Percentiles rank a stretch among this genome's conserved stretches.
Conservation (phyloP, 129 eudicot species). For the Chrysanthemum seticuspe region DNA sequence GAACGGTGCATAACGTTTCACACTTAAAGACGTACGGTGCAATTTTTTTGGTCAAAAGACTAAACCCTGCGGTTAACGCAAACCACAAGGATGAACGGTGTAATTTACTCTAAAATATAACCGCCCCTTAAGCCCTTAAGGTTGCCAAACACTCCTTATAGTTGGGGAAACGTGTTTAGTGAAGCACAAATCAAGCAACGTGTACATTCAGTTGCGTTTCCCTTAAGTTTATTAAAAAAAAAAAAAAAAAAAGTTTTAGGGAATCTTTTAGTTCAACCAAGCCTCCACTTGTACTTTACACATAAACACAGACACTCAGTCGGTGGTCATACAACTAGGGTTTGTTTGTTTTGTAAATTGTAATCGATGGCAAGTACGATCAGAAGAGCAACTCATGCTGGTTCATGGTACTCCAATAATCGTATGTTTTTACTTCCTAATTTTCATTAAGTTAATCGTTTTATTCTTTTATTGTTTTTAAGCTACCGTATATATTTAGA, state of each 20-base stretch:
- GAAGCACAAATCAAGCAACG: not conserved
- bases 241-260: too few species aligned
- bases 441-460: not conserved
- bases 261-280: not conserved
- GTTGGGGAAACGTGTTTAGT: not conserved
- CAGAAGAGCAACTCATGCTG: constrained; percentile 89
- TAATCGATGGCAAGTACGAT: constrained; percentile 50
- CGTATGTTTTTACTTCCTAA: constrained; percentile 47
- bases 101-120: too few species aligned
- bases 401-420: constrained; percentile 91
- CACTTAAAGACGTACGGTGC: too few species aligned
- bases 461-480: not conserved
- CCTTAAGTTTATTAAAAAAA: too few species aligned
- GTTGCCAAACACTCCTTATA: too few species aligned
- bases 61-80: too few species aligned
- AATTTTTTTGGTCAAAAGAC: too few species aligned
- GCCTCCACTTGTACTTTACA: not conserved
- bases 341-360: not conserved
- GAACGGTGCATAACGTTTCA: too few species aligned
- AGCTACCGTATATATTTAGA: not conserved
- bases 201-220: not conserved
- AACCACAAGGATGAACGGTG: too few species aligned
- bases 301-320: not conserved
- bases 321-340: constrained; percentile 23
- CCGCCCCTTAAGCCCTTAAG: too few species aligned